Evolutionary conservation across 768 basidiomycete species (phyloP), one percentile per base, ranked within the genome.

Genomic region (Clitopilus hobsonii): DNA sequence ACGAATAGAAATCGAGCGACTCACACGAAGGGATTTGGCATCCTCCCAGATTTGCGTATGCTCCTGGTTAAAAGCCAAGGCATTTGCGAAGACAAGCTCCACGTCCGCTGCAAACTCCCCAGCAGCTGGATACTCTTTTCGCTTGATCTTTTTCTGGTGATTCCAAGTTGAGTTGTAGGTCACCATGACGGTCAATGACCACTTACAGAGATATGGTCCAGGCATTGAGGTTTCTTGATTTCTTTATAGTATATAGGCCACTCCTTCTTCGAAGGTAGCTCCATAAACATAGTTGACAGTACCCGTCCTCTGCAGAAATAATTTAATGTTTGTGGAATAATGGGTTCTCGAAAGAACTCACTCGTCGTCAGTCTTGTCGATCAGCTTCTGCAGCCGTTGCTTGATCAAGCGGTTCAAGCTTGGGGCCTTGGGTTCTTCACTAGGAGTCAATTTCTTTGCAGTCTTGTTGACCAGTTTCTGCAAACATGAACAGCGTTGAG

Each of bases 51-150:
- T 89, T 54, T 71, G 79, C 24, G 88, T 91, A 63, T 88, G 84
- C 25, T 96, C 94, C 63, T 83, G 85, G 61, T 98, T 98, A 72
- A 94, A 98, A 55, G 80, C 71, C 67, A 91, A 76, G 8, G 94
- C 95, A 66, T 98, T 98, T 6, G 84, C 81, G 70, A 94, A 96
- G 23, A 98, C 88, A 38, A 94, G 79, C 62, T 94, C 91, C 13
- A 95, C 88, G 56, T 98, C 95, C 7, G 82, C 82, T 41, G 88
- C 86, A 63, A 95, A 96, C 23, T 88, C 86, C 3, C 79, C 74
- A 5, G 81, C 72, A 1, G 76, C 80, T 20, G 66, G 63, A 65
- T 96, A 98, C 60, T 89, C 86, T 65, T 92, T 89, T 54, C 82
- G 82, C 64, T 91, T 87, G 59, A 96, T 74, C 49, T 82, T 83